Conservation (phyloP, 108 stramenopile genomes). For the Conticribra guillardii region DNA sequence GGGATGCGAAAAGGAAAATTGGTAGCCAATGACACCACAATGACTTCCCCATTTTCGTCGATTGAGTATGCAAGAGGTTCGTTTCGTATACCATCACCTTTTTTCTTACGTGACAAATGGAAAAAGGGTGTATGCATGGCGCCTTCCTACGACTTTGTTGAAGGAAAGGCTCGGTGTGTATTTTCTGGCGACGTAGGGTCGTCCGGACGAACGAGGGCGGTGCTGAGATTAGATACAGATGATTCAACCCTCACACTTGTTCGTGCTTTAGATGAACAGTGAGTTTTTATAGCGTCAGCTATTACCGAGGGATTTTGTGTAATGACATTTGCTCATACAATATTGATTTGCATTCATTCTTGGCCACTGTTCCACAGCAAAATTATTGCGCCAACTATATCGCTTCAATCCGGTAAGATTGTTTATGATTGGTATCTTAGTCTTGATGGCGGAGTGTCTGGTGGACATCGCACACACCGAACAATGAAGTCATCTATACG, state of each 20-base stretch:
- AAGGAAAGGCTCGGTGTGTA: conserved; percentile 36
- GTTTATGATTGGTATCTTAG: conserved; percentile 47
- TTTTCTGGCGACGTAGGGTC: conserved; percentile 43
- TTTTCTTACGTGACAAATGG: conserved; percentile 25
- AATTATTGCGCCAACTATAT: conserved; percentile 53
- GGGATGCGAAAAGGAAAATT: conserved; percentile 4
- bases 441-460: conserved; percentile 11
- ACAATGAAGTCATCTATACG: conserved; percentile 34
- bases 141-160: conserved; percentile 43
- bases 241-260: conserved; percentile 50
- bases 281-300: background rate
- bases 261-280: conserved; percentile 31
- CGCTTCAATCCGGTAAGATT: conserved; percentile 50
- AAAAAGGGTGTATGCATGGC: conserved; percentile 24
- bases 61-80: conserved; percentile 41
- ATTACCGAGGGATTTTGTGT: too few relatives aligned
- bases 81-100: conserved; percentile 23
- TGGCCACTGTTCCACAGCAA: conserved; percentile 18
- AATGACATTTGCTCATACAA: too few relatives aligned
- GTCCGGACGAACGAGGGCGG: conserved; percentile 39
- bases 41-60: background rate
- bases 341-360: background rate
- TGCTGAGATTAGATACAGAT: conserved; percentile 46
- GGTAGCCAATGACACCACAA: background rate
- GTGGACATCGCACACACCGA: background rate